Conservation (phyloP, 2,329 filamentous ascomycete genomes). For the Xylaria polymorpha region DNA sequence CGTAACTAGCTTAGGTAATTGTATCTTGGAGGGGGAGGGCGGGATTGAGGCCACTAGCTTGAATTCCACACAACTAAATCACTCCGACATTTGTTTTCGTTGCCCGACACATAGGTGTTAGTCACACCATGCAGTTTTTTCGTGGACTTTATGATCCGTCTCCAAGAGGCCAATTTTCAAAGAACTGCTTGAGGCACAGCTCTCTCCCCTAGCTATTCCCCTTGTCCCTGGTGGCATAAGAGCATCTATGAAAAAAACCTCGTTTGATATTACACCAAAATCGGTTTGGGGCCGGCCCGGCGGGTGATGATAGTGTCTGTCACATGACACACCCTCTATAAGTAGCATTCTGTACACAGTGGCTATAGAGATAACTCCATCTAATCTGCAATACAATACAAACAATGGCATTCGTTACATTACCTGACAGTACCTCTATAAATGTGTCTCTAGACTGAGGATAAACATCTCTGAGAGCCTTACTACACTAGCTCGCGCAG, state of each 20-base stretch:
- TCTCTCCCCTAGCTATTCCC: background rate
- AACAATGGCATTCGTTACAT: too few species aligned
- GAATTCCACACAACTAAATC: background rate
- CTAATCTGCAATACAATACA: too few species aligned
- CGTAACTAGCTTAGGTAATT: background rate
- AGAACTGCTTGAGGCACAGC: background rate
- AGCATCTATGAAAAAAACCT: background rate
- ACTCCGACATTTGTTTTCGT: background rate
- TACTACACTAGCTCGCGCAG: background rate
- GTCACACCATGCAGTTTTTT: background rate
- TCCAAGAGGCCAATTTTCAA: background rate
- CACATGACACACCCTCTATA: too few species aligned
- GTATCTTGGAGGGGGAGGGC: background rate
- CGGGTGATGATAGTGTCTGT: background rate
- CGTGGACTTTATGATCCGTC: background rate
- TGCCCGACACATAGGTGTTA: background rate
- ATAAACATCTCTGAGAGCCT: background rate
- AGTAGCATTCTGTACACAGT: too few species aligned
- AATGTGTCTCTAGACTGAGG: background rate
- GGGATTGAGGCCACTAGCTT: background rate
- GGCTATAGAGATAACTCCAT: too few species aligned
- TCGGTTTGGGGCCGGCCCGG: conserved; percentile 8
- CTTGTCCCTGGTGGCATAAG: background rate
- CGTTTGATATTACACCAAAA: background rate
- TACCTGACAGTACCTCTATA: too few species aligned